Evolutionary conservation across 1,284 basidiomycete genomes (phyloP).

Genomic region (Fomitiporia mediterranea): DNA sequence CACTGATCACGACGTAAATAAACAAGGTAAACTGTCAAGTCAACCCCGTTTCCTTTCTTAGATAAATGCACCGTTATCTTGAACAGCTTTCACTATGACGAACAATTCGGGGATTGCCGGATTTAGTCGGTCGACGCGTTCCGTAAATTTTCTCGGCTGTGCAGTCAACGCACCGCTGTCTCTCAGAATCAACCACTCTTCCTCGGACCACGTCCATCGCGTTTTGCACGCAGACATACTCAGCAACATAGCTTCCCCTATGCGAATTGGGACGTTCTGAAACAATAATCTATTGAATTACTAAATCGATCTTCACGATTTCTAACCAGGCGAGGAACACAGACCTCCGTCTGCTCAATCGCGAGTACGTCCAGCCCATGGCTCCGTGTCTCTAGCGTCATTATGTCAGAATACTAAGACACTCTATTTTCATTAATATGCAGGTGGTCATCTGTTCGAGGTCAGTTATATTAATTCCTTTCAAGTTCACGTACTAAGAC

Average conservation of each 20-base stretch:
- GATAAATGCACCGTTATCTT: no score
- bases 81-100: background rate
- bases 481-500: slow-evolving; percentile 13
- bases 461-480: slow-evolving; percentile 35
- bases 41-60: no score
- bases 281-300: background rate
- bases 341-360: slow-evolving; percentile 79
- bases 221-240: background rate
- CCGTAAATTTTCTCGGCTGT: slow-evolving; percentile 14
- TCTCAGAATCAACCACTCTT: background rate
- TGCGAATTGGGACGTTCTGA: background rate
- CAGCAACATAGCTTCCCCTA: background rate
- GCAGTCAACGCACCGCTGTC: background rate
- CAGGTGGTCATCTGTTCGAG: slow-evolving; percentile 79
- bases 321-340: slow-evolving; percentile 68
- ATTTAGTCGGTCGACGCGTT: slow-evolving; percentile 5
- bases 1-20: no score
- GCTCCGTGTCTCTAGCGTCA: slow-evolving; percentile 23
- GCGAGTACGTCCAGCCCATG: slow-evolving; percentile 68
- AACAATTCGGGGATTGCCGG: background rate
- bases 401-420: slow-evolving; percentile 24
- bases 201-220: slow-evolving; percentile 10
- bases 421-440: slow-evolving; percentile 12
- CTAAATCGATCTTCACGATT: slow-evolving; percentile 57
- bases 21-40: no score